Evolutionary conservation across 345 rosid genomes (phyloP).

Genomic region (Aquilaria malaccensis): DNA sequence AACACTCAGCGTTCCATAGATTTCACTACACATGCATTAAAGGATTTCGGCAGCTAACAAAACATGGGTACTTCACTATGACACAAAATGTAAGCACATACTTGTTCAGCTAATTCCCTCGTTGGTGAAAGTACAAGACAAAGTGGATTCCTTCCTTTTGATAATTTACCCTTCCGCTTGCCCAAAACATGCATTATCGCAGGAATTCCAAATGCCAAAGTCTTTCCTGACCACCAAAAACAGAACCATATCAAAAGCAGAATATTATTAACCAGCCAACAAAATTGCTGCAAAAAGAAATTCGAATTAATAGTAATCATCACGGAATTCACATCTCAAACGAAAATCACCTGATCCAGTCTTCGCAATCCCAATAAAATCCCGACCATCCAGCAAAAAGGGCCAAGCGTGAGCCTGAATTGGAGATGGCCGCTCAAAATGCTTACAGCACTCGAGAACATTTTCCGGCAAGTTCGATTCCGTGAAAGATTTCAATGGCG

Average conservation of each 20-base stretch:
- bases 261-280: not conserved
- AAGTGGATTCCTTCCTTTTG: slow-evolving; percentile 52
- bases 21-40: not conserved
- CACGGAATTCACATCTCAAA: not conserved
- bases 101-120: slow-evolving; percentile 93
- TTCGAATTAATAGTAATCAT: not conserved
- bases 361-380: slow-evolving; percentile 87
- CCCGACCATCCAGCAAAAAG: slow-evolving; percentile 79
- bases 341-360: slow-evolving; percentile 82
- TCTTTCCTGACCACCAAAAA: slow-evolving; percentile 50
- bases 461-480: slow-evolving; percentile 54
- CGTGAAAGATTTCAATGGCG: slow-evolving; percentile 44
- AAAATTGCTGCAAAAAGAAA: not conserved
- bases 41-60: not conserved
- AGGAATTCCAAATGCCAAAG: slow-evolving; percentile 85
- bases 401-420: slow-evolving; percentile 97
- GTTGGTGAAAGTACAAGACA: slow-evolving; percentile 97
- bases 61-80: not conserved
- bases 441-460: slow-evolving; percentile 72
- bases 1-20: too few species aligned
- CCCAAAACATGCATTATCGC: slow-evolving; percentile 76
- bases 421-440: slow-evolving; percentile 71
- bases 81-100: slow-evolving; percentile 14
- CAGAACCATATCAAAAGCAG: not conserved
- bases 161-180: slow-evolving; percentile 52